Conservation (phyloP, 1,284 basidiomycete genomes). For the Pisolithus thermaeus region DNA sequence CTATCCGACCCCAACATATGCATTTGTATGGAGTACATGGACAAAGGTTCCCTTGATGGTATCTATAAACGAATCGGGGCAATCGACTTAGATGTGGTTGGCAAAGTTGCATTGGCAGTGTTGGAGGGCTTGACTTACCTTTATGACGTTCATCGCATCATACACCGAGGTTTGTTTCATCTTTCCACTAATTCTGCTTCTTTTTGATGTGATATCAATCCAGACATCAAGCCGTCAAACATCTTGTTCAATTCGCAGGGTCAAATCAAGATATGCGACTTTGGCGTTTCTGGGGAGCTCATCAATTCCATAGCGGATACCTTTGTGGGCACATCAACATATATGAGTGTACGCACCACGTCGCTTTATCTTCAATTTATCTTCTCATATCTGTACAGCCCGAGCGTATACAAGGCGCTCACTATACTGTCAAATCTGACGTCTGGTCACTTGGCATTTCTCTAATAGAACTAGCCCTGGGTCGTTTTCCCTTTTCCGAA, state of each 20-base stretch:
- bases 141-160: conserved; percentile 99
- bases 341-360: conserved; percentile 86
- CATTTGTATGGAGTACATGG: conserved; percentile 98
- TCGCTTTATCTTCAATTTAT: conserved; percentile 3
- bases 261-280: conserved; percentile 98
- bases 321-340: conserved; percentile 97
- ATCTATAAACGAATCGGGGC: conserved; percentile 94
- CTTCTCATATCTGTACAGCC: conserved; percentile 51
- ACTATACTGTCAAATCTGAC: conserved; percentile 96
- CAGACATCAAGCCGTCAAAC: conserved; percentile 99
- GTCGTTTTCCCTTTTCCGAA: conserved; percentile 89
- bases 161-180: conserved; percentile 81
- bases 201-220: conserved; percentile 6
- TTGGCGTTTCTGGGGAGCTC: conserved; percentile 96
- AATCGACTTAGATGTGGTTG: conserved; percentile 86
- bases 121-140: conserved; percentile 92
- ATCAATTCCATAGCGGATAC: conserved; percentile 99
- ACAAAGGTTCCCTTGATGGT: conserved; percentile 84
- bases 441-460: conserved; percentile 97
- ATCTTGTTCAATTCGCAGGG: conserved; percentile 92
- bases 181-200: neutral
- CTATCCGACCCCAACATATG: conserved; percentile 96
- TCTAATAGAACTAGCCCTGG: conserved; percentile 89
- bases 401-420: conserved; percentile 96
- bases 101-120: conserved; percentile 88